Evolutionary conservation across 306 rosid species (phyloP).

Genomic region (Boehmeria nivea): DNA sequence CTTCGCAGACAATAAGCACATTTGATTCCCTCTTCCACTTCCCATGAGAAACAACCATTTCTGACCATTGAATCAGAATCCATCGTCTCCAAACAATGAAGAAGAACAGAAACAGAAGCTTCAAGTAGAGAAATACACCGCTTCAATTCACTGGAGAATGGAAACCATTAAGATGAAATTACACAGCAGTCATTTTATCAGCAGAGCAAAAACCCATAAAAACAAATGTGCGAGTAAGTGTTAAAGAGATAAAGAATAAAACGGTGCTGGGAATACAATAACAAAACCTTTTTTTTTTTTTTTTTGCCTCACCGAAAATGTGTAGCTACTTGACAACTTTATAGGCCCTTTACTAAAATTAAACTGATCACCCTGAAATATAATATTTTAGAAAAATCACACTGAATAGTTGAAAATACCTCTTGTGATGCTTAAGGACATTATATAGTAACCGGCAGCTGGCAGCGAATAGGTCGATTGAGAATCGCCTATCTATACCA

Average conservation of each 20-base stretch:
- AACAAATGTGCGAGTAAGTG: neutral
- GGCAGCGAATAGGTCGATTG: conserved; percentile 57
- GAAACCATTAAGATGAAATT: conserved; percentile 10
- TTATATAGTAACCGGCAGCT: conserved; percentile 74
- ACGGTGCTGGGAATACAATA: no score
- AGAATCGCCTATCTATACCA: conserved; percentile 48
- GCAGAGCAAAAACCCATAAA: conserved; percentile 1
- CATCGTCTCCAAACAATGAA: conserved; percentile 67
- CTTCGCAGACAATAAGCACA: conserved; percentile 78
- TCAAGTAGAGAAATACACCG: conserved; percentile 55
- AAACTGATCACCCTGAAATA: no score
- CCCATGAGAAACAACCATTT: conserved; percentile 57
- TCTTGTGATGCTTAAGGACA: conserved; percentile 62
- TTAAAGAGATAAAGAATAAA: neutral
- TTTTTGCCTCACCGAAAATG: no score
- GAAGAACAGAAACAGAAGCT: conserved; percentile 75
- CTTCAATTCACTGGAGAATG: conserved; percentile 57
- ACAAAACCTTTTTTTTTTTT: no score
- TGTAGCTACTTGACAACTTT: no score
- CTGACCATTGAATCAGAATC: conserved; percentile 28
- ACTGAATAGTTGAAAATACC: conserved; percentile 35
- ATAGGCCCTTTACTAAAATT: no score
- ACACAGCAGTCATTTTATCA: neutral
- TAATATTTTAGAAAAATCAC: no score
- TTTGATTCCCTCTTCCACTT: conserved; percentile 72